Conservation (phyloP, 805 yeast species). For the Jamesozyma lodderae region DNA sequence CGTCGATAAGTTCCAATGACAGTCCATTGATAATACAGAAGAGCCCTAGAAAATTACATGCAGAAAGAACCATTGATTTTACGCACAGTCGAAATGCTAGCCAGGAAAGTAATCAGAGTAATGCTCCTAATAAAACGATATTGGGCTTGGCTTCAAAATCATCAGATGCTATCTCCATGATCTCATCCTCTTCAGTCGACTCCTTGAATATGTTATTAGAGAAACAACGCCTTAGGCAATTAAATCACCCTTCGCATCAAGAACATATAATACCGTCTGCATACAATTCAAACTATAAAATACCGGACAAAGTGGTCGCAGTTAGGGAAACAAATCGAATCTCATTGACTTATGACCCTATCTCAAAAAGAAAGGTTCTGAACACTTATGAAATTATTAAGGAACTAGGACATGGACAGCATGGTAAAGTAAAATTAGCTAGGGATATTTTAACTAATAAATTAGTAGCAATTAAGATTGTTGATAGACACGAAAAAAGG, state of each 20-base stretch:
- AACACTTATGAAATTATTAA: conserved; percentile 83
- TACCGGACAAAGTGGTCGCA: conserved; percentile 7
- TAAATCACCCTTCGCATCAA: conserved; percentile 37
- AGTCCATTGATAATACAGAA: conserved; percentile 1
- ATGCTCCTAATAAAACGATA: background rate
- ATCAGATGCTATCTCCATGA: conserved; percentile 5
- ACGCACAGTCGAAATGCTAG: conserved; percentile 1
- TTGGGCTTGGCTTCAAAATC: conserved; percentile 3
- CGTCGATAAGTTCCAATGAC: conserved; percentile 3
- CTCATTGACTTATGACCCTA: conserved; percentile 81
- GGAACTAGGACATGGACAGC: conserved; percentile 95
- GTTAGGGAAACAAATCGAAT: conserved; percentile 84
- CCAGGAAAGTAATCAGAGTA: background rate
- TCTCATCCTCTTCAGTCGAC: conserved; percentile 23
- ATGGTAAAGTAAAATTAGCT: conserved; percentile 93
- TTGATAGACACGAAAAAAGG: conserved; percentile 53
- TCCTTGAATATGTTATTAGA: conserved; percentile 32
- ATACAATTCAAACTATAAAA: conserved; percentile 1
- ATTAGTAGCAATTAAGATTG: conserved; percentile 85
- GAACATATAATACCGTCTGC: conserved; percentile 13
- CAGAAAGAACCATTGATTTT: background rate
- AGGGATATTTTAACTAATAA: conserved; percentile 53
- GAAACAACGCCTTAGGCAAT: conserved; percentile 33
- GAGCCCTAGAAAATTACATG: background rate
- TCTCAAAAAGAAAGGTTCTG: conserved; percentile 68